Conservation (phyloP, 345 rosid species). For the Lagerstroemia speciosa region DNA sequence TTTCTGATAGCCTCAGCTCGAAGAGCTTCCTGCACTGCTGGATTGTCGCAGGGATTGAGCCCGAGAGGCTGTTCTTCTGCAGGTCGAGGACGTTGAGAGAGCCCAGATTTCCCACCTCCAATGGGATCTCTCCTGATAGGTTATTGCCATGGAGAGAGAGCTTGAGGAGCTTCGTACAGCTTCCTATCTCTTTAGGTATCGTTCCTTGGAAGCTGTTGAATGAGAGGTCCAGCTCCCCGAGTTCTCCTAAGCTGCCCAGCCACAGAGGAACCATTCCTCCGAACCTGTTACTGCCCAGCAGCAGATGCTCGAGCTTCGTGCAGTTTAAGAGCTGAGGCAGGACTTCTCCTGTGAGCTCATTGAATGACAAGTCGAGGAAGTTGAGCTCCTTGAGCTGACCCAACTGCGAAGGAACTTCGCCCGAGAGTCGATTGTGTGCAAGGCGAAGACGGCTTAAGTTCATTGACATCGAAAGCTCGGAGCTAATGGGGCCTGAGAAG, state of each 20-base stretch:
- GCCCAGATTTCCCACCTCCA: constrained; percentile 55
- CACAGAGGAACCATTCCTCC: constrained; percentile 57
- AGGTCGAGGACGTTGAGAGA: constrained; percentile 72
- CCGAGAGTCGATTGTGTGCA: constrained; percentile 57
- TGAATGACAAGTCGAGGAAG: constrained; percentile 71
- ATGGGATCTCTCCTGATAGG: constrained; percentile 55
- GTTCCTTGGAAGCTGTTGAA: constrained; percentile 53
- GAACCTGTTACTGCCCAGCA: constrained; percentile 51
- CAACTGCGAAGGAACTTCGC: constrained; percentile 49
- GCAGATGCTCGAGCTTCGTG: constrained; percentile 49
- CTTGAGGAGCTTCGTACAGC: constrained; percentile 55
- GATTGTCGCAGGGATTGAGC: constrained; percentile 51
- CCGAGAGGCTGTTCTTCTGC: constrained; percentile 64
- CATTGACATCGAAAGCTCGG: constrained; percentile 39
- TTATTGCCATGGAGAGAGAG: constrained; percentile 56
- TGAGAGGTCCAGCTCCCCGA: constrained; percentile 80
- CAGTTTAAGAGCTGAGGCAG: constrained; percentile 42
- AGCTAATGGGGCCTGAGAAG: constrained; percentile 57
- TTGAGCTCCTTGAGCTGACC: constrained; percentile 48
- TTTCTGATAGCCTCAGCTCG: constrained; percentile 64
- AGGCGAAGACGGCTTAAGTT: constrained; percentile 62
- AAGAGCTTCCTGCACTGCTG: constrained; percentile 67
- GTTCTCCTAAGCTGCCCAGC: constrained; percentile 53
- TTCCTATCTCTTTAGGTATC: constrained; percentile 58
- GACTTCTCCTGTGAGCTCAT: constrained; percentile 49